A percentile compares a stretch with the other conserved stretches of the same genome.
Evolutionary conservation across 1,284 basidiomycete species (phyloP).

Genomic region (Inonotus obliquus): DNA sequence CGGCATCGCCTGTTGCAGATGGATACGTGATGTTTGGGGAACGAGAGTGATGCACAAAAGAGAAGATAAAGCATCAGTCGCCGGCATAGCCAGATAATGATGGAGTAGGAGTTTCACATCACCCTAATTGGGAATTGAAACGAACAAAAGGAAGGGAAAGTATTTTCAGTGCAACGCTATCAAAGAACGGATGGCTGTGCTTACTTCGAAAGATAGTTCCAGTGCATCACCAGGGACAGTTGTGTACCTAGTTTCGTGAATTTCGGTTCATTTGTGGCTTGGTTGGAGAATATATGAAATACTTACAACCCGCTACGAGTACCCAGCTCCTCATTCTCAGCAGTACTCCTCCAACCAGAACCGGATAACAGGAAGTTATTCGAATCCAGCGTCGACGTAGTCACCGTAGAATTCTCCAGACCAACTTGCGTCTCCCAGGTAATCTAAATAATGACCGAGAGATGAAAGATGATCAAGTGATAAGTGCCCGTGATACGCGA

Average conservation of each 20-base stretch:
- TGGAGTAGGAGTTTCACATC: slow-evolving; percentile 17
- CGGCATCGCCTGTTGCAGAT: slow-evolving; percentile 29
- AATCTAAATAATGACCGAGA: slow-evolving; percentile 14
- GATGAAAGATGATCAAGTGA: neutral
- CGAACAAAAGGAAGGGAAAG: too few species aligned
- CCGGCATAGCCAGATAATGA: slow-evolving; percentile 17
- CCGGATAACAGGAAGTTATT: slow-evolving; percentile 2
- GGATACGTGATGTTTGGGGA: neutral
- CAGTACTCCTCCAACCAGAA: slow-evolving; percentile 7
- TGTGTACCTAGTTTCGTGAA: slow-evolving; percentile 6
- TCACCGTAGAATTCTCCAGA: neutral
- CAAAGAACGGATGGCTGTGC: neutral
- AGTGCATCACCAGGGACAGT: slow-evolving; percentile 7
- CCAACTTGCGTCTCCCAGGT: slow-evolving; percentile 10
- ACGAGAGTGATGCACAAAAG: too few species aligned
- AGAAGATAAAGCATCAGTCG: neutral
- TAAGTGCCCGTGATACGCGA: slow-evolving; percentile 15
- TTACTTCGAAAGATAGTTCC: slow-evolving; percentile 11
- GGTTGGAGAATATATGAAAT: neutral
- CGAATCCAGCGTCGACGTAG: neutral
- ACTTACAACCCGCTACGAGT: slow-evolving; percentile 10
- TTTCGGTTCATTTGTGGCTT: neutral
- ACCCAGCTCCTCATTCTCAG: neutral
- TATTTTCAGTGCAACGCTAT: neutral
- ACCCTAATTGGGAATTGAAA: slow-evolving; percentile 12